Percentiles rank a stretch among this genome's conserved stretches.
These are phyloP conservation scores for Rhodotorula taiwanensis DNA, from an alignment of 768 basidiomycete species.

Conservation along the genomic window DNA sequence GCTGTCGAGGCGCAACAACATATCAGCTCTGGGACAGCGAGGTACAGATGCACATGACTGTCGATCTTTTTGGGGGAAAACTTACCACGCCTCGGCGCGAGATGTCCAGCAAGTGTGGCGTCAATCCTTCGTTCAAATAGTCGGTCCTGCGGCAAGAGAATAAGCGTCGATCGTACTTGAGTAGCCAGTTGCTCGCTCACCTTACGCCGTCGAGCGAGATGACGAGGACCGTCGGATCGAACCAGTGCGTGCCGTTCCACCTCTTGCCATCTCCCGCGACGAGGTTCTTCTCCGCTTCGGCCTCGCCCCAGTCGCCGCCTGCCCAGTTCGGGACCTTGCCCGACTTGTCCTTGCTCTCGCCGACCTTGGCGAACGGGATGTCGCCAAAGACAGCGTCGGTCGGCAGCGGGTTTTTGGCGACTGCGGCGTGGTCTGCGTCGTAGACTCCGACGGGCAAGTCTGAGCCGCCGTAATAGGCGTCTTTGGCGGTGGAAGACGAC, in stretches of 20 bases:
- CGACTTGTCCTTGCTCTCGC: not conserved
- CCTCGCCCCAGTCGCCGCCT: slow-evolving; percentile 21
- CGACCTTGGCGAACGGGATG: slow-evolving; percentile 32
- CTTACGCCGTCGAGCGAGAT: slow-evolving; percentile 76
- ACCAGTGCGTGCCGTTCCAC: slow-evolving; percentile 77
- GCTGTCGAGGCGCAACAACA: slow-evolving; percentile 34
- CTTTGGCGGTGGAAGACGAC: not conserved
- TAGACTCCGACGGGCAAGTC: slow-evolving; percentile 8
- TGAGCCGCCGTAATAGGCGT: slow-evolving; percentile 15
- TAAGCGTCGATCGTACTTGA: slow-evolving; percentile 48
- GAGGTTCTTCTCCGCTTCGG: not conserved
- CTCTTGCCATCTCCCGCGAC: not conserved
- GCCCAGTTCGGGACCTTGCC: slow-evolving; percentile 24
- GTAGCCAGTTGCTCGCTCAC: slow-evolving; percentile 27
- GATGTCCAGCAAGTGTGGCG: slow-evolving; percentile 72
- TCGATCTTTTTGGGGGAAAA: not conserved
- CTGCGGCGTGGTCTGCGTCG: not conserved
- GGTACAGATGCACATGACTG: rapidly evolving
- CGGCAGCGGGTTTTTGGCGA: slow-evolving; percentile 11
- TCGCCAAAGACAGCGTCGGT: slow-evolving; percentile 18
- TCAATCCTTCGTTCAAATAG: slow-evolving; percentile 76
- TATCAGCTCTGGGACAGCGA: no score
- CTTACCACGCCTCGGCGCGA: slow-evolving; percentile 63
- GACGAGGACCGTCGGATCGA: slow-evolving; percentile 70
- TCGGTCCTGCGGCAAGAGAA: slow-evolving; percentile 55